Percentiles rank a stretch among this genome's conserved stretches.
Conservation (phyloP, 75 land plant species). For the Pinus tabuliformis region DNA sequence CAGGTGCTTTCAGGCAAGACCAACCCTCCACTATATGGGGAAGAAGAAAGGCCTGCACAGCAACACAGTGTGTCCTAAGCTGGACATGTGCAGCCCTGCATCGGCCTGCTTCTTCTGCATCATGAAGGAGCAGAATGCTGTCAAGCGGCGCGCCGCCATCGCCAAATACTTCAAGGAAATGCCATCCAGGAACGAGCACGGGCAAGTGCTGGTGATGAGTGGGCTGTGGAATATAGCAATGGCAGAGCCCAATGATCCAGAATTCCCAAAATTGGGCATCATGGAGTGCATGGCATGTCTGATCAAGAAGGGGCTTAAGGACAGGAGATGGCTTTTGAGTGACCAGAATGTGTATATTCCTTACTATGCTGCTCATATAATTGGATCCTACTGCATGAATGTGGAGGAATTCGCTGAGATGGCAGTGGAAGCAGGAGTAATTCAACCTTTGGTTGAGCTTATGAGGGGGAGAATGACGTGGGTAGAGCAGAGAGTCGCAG, state of each 20-base stretch:
- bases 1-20: too few species aligned
- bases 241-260: constrained; percentile 59
- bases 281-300: constrained; percentile 55
- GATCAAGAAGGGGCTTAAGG: constrained; percentile 33
- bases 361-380: constrained; percentile 82
- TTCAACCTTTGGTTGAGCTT: constrained; percentile 67
- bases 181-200: constrained; percentile 23
- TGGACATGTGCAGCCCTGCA: constrained; percentile 10
- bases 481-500: constrained; percentile 88
- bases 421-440: constrained; percentile 64
- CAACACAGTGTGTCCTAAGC: background rate
- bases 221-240: constrained; percentile 64
- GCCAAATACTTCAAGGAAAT: constrained; percentile 41
- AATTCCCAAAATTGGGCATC: constrained; percentile 47
- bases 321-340: constrained; percentile 47
- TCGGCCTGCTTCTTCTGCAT: constrained; percentile 64
- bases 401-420: constrained; percentile 44
- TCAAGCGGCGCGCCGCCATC: constrained; percentile 21
- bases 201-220: constrained; percentile 43
- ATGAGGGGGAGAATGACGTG: constrained; percentile 66
- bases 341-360: constrained; percentile 76
- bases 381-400: constrained; percentile 83
- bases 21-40: background rate
- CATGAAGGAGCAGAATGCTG: constrained; percentile 38
- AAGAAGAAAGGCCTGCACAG: constrained; percentile 10